phyloP scores from a whole-genome alignment of 352 stramenopile genomes.

The Phytopythium sindhum region DNA sequence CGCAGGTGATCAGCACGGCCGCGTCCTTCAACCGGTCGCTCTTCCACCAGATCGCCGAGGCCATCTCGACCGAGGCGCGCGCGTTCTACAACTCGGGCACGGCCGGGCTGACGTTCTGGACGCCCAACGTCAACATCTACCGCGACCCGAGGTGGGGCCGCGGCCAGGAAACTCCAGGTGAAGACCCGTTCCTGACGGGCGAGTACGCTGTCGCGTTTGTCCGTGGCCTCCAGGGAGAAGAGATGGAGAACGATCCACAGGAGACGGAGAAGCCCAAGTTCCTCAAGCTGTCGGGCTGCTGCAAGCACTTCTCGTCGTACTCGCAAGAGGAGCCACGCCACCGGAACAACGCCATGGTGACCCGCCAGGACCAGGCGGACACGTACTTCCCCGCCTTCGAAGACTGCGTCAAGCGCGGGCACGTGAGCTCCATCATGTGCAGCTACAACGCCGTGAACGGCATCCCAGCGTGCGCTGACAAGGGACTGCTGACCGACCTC shows the following conservation, averaged over 20 bases:
- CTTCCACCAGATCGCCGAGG: constrained; percentile 66
- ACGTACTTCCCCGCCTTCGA: constrained; percentile 89
- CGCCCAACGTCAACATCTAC: constrained; percentile 93
- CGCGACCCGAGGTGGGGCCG: constrained; percentile 91
- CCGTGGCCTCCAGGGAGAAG: constrained; percentile 73
- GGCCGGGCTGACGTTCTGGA: constrained; percentile 87
- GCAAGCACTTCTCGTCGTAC: constrained; percentile 93
- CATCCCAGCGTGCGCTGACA: constrained; percentile 87
- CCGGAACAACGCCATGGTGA: constrained; percentile 86
- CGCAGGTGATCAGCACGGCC: constrained; percentile 74
- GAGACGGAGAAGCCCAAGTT: constrained; percentile 26
- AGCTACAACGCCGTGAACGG: constrained; percentile 95
- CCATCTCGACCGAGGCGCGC: constrained; percentile 77
- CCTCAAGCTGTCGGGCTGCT: constrained; percentile 81
- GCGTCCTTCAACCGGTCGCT: constrained; percentile 88
- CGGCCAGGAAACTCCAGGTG: constrained; percentile 88
- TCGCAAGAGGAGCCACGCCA: constrained; percentile 75
- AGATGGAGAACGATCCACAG: constrained; percentile 17
- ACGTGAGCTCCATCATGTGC: constrained; percentile 91
- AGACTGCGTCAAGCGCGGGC: constrained; percentile 74
- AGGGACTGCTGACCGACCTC: constrained; percentile 67
- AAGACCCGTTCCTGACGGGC: constrained; percentile 87
- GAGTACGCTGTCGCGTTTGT: constrained; percentile 88
- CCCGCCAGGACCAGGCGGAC: constrained; percentile 82
- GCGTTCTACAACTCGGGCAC: constrained; percentile 79